A percentile compares a stretch with the other conserved stretches of the same genome.
Evolutionary conservation across 768 basidiomycete genomes (phyloP).

Genomic region (Collybiopsis luxurians): DNA sequence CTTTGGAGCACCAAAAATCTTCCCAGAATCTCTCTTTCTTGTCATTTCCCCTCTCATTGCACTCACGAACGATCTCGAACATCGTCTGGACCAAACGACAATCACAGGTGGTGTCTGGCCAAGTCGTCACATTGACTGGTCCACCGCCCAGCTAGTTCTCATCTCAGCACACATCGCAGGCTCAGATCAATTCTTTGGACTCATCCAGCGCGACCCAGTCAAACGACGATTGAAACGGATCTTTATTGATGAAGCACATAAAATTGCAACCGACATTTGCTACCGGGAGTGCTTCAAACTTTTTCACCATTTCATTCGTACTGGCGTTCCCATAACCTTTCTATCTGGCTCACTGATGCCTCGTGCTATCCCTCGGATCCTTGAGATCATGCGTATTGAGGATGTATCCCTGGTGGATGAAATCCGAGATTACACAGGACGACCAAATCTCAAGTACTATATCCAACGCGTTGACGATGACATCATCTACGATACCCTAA

Average conservation of each 20-base stretch:
- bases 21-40: neutral
- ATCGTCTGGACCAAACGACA: neutral
- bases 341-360: neutral
- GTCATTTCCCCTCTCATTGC: neutral
- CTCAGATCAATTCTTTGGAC: neutral
- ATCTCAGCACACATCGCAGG: neutral
- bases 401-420: neutral
- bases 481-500: neutral
- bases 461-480: neutral
- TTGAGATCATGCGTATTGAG: neutral
- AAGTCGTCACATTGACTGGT: neutral
- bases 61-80: neutral
- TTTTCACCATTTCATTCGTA: neutral
- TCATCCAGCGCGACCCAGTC: neutral
- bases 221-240: neutral
- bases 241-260: slow-evolving; percentile 3
- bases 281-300: neutral
- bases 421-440: neutral
- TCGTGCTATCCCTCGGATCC: neutral
- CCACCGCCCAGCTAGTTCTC: neutral
- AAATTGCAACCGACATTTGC: neutral
- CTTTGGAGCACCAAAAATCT: neutral
- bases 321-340: neutral
- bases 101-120: neutral
- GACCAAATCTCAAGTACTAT: neutral